Evolutionary conservation across 2,329 filamentous ascomycete genomes (phyloP).

Genomic region (Aspergillus melleus): DNA sequence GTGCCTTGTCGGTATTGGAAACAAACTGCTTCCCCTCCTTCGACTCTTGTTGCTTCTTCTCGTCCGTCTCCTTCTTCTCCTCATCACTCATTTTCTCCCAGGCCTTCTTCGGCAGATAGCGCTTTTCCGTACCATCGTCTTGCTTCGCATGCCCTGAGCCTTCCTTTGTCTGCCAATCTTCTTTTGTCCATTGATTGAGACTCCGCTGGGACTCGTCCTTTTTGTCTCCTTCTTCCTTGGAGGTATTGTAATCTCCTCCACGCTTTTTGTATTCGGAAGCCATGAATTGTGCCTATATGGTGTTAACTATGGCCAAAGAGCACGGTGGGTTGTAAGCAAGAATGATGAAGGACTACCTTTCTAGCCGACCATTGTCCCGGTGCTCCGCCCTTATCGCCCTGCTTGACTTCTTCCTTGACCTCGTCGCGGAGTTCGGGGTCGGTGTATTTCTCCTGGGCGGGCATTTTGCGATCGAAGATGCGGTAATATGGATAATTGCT

Average conservation of each 20-base stretch:
- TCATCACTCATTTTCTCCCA: constrained; percentile 50
- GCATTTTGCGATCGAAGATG: constrained; percentile 32
- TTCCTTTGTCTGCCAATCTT: constrained; percentile 53
- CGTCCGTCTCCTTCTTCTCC: constrained; percentile 50
- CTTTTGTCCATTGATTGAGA: constrained; percentile 48
- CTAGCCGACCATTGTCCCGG: constrained; percentile 53
- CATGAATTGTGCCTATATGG: constrained; percentile 46
- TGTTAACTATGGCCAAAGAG: background rate
- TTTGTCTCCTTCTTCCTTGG: constrained; percentile 34
- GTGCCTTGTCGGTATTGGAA: constrained; percentile 45
- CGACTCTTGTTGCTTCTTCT: constrained; percentile 33
- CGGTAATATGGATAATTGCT: too few species aligned
- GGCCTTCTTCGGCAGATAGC: constrained; percentile 50
- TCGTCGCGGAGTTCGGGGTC: constrained; percentile 48
- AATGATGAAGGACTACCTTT: constrained; percentile 33
- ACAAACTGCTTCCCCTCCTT: constrained; percentile 48
- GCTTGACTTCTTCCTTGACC: constrained; percentile 49
- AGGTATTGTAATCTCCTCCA: constrained; percentile 48
- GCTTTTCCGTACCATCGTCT: constrained; percentile 45
- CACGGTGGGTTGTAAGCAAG: too few species aligned
- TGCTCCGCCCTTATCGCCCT: constrained; percentile 48
- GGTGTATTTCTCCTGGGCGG: constrained; percentile 50
- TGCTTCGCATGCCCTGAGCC: constrained; percentile 47
- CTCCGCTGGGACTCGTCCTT: constrained; percentile 47
- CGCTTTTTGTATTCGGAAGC: constrained; percentile 50